Percentiles rank a stretch among this genome's conserved stretches.
Conservation (phyloP, 768 basidiomycete genomes). For the Gloeophyllum trabeum region DNA sequence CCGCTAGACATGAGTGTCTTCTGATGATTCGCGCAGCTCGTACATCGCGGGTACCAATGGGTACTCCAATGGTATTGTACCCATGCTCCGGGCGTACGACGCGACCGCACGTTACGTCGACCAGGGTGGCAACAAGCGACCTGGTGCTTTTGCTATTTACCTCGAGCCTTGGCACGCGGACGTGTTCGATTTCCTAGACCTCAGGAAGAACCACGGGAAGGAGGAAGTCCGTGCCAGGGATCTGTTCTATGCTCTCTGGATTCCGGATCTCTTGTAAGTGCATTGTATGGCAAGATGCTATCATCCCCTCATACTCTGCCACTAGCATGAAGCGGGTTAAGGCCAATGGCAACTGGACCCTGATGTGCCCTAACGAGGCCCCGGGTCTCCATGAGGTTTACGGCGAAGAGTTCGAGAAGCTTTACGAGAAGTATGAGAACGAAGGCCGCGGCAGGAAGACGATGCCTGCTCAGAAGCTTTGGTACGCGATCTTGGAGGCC, state of each 20-base stretch:
- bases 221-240: conserved; percentile 95
- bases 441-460: conserved; percentile 81
- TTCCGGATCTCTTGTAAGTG: conserved; percentile 87
- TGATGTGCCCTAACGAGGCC: conserved; percentile 98
- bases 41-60: conserved; percentile 99
- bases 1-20: conserved; percentile 2
- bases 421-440: conserved; percentile 81
- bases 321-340: conserved; percentile 95
- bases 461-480: conserved; percentile 92
- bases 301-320: conserved; percentile 4
- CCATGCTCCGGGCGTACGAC: conserved; percentile 97
- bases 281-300: neutral
- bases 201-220: conserved; percentile 98
- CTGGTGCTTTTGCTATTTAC: conserved; percentile 97
- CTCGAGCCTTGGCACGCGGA: conserved; percentile 99
- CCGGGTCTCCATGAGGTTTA: conserved; percentile 82
- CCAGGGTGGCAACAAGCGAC: conserved; percentile 98
- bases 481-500: conserved; percentile 94
- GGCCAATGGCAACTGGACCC: conserved; percentile 78
- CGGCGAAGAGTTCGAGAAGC: conserved; percentile 78
- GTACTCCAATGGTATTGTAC: conserved; percentile 97
- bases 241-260: conserved; percentile 97
- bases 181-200: conserved; percentile 93
- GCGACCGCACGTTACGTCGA: conserved; percentile 98
- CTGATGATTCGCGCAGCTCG: conserved; percentile 38